Conservation (phyloP, 2,329 filamentous ascomycete genomes). For the Aureobasidium vineae region DNA sequence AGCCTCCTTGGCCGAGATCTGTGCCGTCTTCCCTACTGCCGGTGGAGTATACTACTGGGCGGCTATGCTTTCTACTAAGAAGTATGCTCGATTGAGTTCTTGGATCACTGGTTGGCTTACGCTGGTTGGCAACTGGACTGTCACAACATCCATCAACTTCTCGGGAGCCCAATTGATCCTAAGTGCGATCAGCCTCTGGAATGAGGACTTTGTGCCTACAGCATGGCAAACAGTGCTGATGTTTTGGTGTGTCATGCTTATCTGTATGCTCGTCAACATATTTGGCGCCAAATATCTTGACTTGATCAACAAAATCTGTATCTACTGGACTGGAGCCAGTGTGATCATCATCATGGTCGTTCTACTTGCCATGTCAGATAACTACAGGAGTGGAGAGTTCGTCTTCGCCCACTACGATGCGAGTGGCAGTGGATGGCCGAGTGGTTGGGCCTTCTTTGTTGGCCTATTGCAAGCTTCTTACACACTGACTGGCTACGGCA, state of each 20-base stretch:
- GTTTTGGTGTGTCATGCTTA: constrained; percentile 69
- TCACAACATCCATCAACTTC: constrained; percentile 65
- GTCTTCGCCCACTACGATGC: constrained; percentile 69
- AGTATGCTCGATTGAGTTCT: constrained; percentile 65
- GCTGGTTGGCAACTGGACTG: constrained; percentile 71
- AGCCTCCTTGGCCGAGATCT: constrained; percentile 66
- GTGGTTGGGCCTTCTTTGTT: constrained; percentile 71
- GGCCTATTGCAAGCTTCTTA: constrained; percentile 65
- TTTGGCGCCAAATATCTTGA: constrained; percentile 63
- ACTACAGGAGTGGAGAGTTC: constrained; percentile 58
- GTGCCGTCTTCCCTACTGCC: constrained; percentile 65
- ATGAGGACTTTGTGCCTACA: constrained; percentile 66
- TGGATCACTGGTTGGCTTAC: constrained; percentile 70
- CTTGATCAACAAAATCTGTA: constrained; percentile 69
- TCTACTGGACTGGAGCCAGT: constrained; percentile 66
- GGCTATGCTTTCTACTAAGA: constrained; percentile 63
- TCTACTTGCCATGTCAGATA: constrained; percentile 60
- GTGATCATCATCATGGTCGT: constrained; percentile 68
- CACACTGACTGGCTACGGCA: constrained; percentile 64
- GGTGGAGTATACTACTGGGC: constrained; percentile 69
- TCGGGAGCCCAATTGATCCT: constrained; percentile 68
- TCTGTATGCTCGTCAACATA: constrained; percentile 64
- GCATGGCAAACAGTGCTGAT: constrained; percentile 67
- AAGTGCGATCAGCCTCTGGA: constrained; percentile 65
- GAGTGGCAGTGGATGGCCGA: constrained; percentile 61